Evolutionary conservation across 208 protist species (phyloP).

Genomic region (Strigomonas galati): DNA sequence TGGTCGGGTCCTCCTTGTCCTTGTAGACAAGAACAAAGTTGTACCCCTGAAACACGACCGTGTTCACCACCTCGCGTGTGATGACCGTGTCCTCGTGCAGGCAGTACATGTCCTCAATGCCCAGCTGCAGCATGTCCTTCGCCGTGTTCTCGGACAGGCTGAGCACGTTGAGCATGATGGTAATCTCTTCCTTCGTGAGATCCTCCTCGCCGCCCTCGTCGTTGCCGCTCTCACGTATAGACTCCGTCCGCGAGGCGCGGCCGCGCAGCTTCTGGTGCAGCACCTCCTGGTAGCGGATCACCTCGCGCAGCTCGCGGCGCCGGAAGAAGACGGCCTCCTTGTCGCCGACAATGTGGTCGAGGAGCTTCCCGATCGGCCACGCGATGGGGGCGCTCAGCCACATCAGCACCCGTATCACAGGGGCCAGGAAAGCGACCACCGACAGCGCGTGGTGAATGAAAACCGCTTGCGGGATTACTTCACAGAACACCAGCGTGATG

Average conservation of each 20-base stretch:
- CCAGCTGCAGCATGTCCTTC: constrained; percentile 35
- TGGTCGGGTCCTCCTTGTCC: constrained; percentile 32
- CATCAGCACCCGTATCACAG: constrained; percentile 53
- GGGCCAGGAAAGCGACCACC: constrained; percentile 43
- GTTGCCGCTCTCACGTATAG: constrained; percentile 15
- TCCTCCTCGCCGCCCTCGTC: constrained; percentile 41
- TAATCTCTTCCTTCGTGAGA: constrained; percentile 51
- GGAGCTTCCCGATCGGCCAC: constrained; percentile 61
- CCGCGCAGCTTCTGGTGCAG: constrained; percentile 20
- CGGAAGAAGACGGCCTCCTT: constrained; percentile 60
- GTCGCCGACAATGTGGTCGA: constrained; percentile 59
- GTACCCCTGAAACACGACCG: constrained; percentile 46
- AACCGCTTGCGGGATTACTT: constrained; percentile 72
- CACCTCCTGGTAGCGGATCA: constrained; percentile 62
- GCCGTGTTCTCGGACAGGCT: constrained; percentile 56
- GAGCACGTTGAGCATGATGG: constrained; percentile 68
- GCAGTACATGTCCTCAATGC: constrained; percentile 43
- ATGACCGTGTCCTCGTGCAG: constrained; percentile 45
- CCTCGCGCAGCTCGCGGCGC: constrained; percentile 48
- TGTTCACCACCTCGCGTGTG: constrained; percentile 32
- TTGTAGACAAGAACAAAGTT: constrained; percentile 58
- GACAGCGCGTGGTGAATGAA: constrained; percentile 59
- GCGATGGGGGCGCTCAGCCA: constrained; percentile 51
- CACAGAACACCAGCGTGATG: constrained; percentile 63
- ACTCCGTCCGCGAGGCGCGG: constrained; percentile 18